phyloP scores from a whole-genome alignment of 331 rosid species.

The Spiraea crenata region DNA sequence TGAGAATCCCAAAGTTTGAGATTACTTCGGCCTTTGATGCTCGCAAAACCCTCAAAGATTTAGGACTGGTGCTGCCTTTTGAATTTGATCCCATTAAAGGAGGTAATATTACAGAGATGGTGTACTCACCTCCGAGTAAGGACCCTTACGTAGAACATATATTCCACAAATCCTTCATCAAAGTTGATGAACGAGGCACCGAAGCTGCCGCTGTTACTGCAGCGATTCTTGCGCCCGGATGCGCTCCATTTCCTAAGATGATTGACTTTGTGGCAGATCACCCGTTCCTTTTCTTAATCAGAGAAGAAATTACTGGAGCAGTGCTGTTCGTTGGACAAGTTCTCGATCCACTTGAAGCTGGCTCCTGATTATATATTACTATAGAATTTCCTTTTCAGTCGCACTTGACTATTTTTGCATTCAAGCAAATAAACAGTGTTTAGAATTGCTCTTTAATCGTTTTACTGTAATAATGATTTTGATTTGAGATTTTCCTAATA shows the following conservation, averaged over 20 bases:
- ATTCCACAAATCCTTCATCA: slow-evolving; percentile 54
- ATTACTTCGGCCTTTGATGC: slow-evolving; percentile 41
- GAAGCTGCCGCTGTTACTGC: slow-evolving; percentile 64
- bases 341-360: slow-evolving; percentile 45
- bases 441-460: too few relatives aligned
- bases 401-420: too few relatives aligned
- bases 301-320: slow-evolving; percentile 54
- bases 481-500: too few relatives aligned
- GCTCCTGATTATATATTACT: too few relatives aligned
- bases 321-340: slow-evolving; percentile 65
- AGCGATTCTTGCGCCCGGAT: not conserved
- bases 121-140: slow-evolving; percentile 20
- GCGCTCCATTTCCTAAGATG: not conserved
- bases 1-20: too few relatives aligned
- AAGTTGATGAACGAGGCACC: slow-evolving; percentile 74
- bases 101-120: not conserved
- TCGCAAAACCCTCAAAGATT: slow-evolving; percentile 41
- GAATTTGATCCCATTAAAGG: not conserved
- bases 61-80: slow-evolving; percentile 64
- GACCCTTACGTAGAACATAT: slow-evolving; percentile 44
- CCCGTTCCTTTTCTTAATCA: slow-evolving; percentile 25
- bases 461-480: too few relatives aligned
- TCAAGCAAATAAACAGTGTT: too few relatives aligned
- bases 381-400: too few relatives aligned
- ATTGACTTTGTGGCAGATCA: slow-evolving; percentile 61